These are phyloP conservation scores for Exophiala calicioides DNA, from an alignment of 2,329 filamentous ascomycete genomes.

Conservation along the genomic window DNA sequence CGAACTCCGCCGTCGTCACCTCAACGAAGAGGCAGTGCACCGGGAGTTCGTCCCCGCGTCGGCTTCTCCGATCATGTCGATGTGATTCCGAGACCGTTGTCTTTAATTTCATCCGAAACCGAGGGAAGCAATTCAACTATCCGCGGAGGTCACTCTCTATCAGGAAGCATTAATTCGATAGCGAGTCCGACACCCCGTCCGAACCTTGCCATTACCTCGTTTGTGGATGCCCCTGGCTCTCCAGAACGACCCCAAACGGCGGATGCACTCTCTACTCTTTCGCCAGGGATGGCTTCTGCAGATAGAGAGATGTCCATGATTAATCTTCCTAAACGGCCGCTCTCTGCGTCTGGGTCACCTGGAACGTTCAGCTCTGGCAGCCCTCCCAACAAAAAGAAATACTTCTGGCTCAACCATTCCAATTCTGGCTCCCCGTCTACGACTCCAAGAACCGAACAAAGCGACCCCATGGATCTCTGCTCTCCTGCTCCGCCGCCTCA, in stretches of 20 bases:
- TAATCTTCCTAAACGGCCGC: slow-evolving; percentile 40
- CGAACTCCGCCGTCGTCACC: slow-evolving; percentile 27
- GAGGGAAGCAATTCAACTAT: slow-evolving; percentile 72
- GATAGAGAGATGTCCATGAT: slow-evolving; percentile 28
- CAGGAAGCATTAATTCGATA: slow-evolving; percentile 78
- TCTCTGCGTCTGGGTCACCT: slow-evolving; percentile 41
- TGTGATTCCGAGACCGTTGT: slow-evolving; percentile 79
- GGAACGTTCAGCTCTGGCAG: slow-evolving; percentile 25
- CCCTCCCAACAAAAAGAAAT: slow-evolving; percentile 33
- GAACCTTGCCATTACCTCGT: slow-evolving; percentile 29
- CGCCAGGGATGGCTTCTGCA: slow-evolving; percentile 32
- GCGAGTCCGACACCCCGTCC: slow-evolving; percentile 55
- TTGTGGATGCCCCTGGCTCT: slow-evolving; percentile 23
- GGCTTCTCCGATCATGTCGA: slow-evolving; percentile 83
- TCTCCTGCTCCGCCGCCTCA: slow-evolving; percentile 2
- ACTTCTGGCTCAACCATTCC: slow-evolving; percentile 35
- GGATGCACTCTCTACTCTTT: slow-evolving; percentile 36
- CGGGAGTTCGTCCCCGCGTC: slow-evolving; percentile 59
- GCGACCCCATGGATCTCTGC: slow-evolving; percentile 25
- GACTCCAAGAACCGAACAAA: slow-evolving; percentile 34
- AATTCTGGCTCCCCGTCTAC: slow-evolving; percentile 36
- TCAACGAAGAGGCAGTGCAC: slow-evolving; percentile 37
- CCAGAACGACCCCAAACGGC: slow-evolving; percentile 47
- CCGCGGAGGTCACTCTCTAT: slow-evolving; percentile 69
- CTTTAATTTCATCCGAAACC: slow-evolving; percentile 80